Conservation (phyloP, 805 yeast species). For the Candida peoriensis region DNA sequence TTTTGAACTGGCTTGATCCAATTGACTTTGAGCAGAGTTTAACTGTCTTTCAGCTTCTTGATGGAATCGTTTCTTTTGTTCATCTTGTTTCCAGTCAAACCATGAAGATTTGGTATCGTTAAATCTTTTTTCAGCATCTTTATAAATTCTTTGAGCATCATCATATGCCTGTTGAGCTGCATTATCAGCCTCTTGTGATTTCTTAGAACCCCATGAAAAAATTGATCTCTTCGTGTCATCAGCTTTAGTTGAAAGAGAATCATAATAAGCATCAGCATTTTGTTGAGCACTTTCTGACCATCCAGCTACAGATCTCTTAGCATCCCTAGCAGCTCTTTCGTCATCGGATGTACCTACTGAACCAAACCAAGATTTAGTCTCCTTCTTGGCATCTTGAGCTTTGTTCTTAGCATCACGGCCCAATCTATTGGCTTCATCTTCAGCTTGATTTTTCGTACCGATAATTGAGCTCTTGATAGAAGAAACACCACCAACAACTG, state of each 20-base stretch:
- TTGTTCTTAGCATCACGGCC: constrained; percentile 5
- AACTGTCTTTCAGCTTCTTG: constrained; percentile 25
- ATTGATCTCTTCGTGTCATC: constrained; percentile 10
- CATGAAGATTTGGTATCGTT: constrained; percentile 29
- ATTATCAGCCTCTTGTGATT: constrained; percentile 10
- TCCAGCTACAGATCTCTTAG: constrained; percentile 34
- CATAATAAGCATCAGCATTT: constrained; percentile 22
- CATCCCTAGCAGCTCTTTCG: constrained; percentile 25
- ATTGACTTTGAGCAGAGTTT: constrained; percentile 18
- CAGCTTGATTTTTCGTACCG: constrained; percentile 6
- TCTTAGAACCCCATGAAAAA: constrained; percentile 16
- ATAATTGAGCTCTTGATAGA: constrained; percentile 10
- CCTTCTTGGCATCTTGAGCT: constrained; percentile 8
- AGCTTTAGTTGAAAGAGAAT: constrained; percentile 12
- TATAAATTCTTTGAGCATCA: constrained; percentile 29
- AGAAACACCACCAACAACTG: constrained; percentile 14
- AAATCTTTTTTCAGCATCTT: constrained; percentile 30
- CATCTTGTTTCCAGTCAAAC: constrained; percentile 23
- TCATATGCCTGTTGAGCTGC: constrained; percentile 12
- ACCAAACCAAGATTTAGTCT: constrained; percentile 10
- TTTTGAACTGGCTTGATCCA: constrained; percentile 15
- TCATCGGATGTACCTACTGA: constrained; percentile 19
- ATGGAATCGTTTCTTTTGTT: constrained; percentile 16
- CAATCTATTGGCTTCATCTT: constrained; percentile 3
- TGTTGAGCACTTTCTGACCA: constrained; percentile 42